Base-by-base conservation (phyloP, 1,284 basidiomycete genomes). In the Flammula alnicola region DNA sequence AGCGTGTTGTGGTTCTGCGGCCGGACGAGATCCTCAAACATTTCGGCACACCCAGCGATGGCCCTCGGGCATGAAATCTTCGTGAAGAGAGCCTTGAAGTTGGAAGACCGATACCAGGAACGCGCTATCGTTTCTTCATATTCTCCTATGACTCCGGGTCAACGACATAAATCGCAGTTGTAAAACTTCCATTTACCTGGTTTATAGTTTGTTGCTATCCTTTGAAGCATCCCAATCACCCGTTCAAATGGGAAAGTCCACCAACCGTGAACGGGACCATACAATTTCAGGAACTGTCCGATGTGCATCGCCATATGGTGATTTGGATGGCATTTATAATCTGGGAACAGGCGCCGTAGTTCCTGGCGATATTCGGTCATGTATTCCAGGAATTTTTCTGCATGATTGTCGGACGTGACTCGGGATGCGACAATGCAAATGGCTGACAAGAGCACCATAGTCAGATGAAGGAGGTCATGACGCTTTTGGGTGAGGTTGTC, bases 191-290 rank as follows among this genome's bases (percentile, higher is more conserved):
- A 32, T 47, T 43, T 30, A 62, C 62, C 59, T 10, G 40, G 26
- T 38, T 55, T 64, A 31, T 57, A 32, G 35, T 63, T 66, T 2
- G 41, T 63, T 4, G 36, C 49, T 5, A 49, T 55, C 7, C 61
- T 54, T 35, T 65, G 60, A 17, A 67, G 39, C 3, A 12, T 27
- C 0, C 61, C 50, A 2, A 63, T 66, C 2, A 60, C 23, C 16
- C 53, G 9, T 30, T 67, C 58, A 25, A 64, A 61, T 1, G 60
- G 61, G 38, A 60, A 67, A 33, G 57, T 56, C 58, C 62, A 64
- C 54, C 54, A 56, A 14, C 45, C 43, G 26, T 53, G 51, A 12
- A 53, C 48, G 9, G 54, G 54, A 9, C 54, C 50, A 43, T 48
- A 55, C 10, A 39, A 16, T 2, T 40, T 6, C 16, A 55, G 44